Base-by-base conservation (phyloP, 345 rosid species). In the Boechera stricta region DNA sequence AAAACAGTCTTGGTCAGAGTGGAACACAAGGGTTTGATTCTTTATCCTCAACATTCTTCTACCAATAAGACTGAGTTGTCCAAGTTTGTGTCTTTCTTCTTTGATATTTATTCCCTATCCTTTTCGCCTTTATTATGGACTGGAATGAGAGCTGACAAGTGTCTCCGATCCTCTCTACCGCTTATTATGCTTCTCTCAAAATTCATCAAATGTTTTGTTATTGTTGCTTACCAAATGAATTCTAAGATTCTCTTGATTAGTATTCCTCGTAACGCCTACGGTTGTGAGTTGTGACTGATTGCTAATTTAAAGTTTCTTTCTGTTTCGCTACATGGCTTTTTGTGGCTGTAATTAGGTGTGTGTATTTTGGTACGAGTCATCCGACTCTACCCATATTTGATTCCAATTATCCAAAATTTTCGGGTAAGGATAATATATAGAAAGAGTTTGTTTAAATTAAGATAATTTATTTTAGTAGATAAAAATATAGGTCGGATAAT, bases 21-120 rank as follows among this genome's bases (percentile, higher is more conserved):
- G 73, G 69, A 51, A 31, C 62, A 39, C 48, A 64, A 38, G 77
- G 49, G 72, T 77, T 71, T 64, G 62, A 57, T 32, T 64, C 61
- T 57, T 41, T 65, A 21, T 6, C 69, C 38, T 51, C 79, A 21
- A 51, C 56, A 29, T 64, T 57, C 29, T 71, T 77, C 67, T 71
- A 69, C 63, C 80, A 76, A 62, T 33, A 33, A 76, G 32, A 61
- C 38, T 45, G 33, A 70, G 45, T 16, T 77, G 58, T 45, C 33
- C 36, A 69, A 31, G 79, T 76, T 59, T 60, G 29, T 15, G 51
- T 48, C 52, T 47, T 67, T 36, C 24, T 49, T 67, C 28, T 33
- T 35, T 59, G 28, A 4, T 16, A n/a, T 57, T 9, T 36, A 18
- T 10, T 38, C 13, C 13, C 16, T 24, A 39, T 67, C 54, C 13